phyloP scores from a whole-genome alignment of 495 filamentous ascomycete species.

The Annulohypoxylon stygium region DNA sequence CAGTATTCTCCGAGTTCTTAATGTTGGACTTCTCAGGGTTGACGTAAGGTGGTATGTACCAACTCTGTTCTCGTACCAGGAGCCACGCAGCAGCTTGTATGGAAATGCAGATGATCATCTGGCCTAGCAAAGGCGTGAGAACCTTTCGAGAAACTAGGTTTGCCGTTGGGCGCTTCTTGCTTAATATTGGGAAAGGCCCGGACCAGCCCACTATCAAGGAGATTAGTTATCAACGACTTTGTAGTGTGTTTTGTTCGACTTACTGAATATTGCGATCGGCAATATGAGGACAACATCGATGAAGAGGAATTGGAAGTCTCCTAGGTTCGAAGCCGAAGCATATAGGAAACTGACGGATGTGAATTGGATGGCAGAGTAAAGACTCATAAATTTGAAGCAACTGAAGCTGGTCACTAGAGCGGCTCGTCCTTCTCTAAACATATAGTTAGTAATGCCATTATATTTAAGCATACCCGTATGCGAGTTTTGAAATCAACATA shows the following conservation, averaged over 20 bases:
- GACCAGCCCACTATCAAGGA: constrained; percentile 86
- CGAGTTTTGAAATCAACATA: constrained; percentile 47
- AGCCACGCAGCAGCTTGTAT: constrained; percentile 81
- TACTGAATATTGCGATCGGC: constrained; percentile 96
- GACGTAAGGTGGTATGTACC: constrained; percentile 86
- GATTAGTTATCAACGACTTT: constrained; percentile 12
- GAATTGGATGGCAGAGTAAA: constrained; percentile 99
- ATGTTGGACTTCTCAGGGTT: constrained; percentile 83
- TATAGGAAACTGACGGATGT: constrained; percentile 99
- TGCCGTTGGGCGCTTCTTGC: constrained; percentile 88
- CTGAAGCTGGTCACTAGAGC: constrained; percentile 97
- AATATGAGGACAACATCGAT: constrained; percentile 94
- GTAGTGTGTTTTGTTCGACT: constrained; percentile 46
- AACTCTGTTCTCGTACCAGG: constrained; percentile 78
- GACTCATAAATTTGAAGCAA: constrained; percentile 99
- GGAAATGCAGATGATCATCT: constrained; percentile 84
- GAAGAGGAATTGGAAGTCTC: constrained; percentile 97
- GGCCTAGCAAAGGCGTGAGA: constrained; percentile 87
- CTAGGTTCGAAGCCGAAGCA: constrained; percentile 93
- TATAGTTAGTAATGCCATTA: constrained; percentile 24
- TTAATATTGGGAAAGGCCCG: constrained; percentile 81
- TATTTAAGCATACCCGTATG: neutral
- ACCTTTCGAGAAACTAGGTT: constrained; percentile 95
- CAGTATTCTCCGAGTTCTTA: constrained; percentile 91
- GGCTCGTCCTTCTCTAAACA: constrained; percentile 84